Percentiles rank a stretch among this genome's conserved stretches.
phyloP scores from a whole-genome alignment of 2,329 filamentous ascomycete species.

The Fonsecaea monophora region DNA sequence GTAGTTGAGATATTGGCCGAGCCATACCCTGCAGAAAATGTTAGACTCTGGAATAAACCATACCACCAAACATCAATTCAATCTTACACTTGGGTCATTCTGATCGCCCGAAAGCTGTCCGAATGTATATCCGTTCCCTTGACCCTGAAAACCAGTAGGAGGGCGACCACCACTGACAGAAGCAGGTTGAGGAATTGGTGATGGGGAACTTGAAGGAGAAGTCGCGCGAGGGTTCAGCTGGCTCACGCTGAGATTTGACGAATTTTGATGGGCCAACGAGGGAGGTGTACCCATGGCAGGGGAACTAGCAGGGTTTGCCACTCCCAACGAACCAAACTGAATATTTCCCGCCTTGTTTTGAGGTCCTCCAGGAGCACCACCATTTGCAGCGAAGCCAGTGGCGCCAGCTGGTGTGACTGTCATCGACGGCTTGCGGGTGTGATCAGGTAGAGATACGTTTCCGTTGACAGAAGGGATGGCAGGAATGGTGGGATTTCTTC shows the following conservation, averaged over 20 bases:
- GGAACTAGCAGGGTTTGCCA: slow-evolving; percentile 67
- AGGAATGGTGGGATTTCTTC: slow-evolving; percentile 56
- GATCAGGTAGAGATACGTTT: slow-evolving; percentile 63
- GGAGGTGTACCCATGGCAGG: slow-evolving; percentile 54
- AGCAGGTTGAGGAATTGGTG: slow-evolving; percentile 87
- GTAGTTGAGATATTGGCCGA: slow-evolving; percentile 70
- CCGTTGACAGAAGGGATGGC: slow-evolving; percentile 75
- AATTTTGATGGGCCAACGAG: slow-evolving; percentile 36
- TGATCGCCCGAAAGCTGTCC: slow-evolving; percentile 78
- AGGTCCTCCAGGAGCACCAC: slow-evolving; percentile 65
- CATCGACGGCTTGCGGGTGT: slow-evolving; percentile 85
- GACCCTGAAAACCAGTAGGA: slow-evolving; percentile 74
- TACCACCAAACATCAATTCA: slow-evolving; percentile 38
- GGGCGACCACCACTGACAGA: slow-evolving; percentile 83
- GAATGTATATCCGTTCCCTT: slow-evolving; percentile 76
- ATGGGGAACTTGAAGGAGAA: slow-evolving; percentile 87
- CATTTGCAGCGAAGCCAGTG: slow-evolving; percentile 77
- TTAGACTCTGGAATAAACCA: slow-evolving; percentile 16
- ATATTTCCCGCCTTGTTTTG: slow-evolving; percentile 57
- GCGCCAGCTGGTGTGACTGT: slow-evolving; percentile 87
- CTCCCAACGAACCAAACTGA: slow-evolving; percentile 69
- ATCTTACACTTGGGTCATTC: slow-evolving; percentile 71
- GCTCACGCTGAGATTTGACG: slow-evolving; percentile 36
- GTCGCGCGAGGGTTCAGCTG: slow-evolving; percentile 71
- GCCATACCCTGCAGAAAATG: slow-evolving; percentile 65